Base-by-base conservation (phyloP, 306 rosid genomes). In the Senna tora region DNA sequence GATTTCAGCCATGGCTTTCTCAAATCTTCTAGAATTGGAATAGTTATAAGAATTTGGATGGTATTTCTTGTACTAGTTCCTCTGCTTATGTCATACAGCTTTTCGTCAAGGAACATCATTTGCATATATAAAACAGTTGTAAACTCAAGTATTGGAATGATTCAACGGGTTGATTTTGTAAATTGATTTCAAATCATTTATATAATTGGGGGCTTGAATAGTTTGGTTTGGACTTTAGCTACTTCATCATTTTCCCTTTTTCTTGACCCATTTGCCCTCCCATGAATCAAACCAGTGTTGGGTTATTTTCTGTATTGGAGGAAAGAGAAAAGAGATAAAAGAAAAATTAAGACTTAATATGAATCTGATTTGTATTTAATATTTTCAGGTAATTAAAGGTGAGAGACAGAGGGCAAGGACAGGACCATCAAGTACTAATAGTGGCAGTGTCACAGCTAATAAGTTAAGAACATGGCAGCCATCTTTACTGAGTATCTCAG, bases 401-500 rank as follows among this genome's bases (percentile, higher is more conserved):
- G 95, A 88, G 73, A 81, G 88, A 78, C 82, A 85, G 30, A 83
- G 85, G 77, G 64, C 85, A 62, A 85, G 84, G 78, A 82, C 89
- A 75, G 7, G 77, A 59, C 50, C 79, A 64, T 43, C 87, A 65
- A 68, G 56, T 56, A 41, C 46, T 41, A 41, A 41, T 8, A 84
- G 9, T 65, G 67, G 42, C 54, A 71, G 80, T 69, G 73, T 75
- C 53, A 77, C 84, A 72, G 83, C 89, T 36, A 36, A 36, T 50
- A 87, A 84, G 85, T 74, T 84, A 87, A 88, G 87, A 87, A 83
- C 87, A 77, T 88, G 97, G 97, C 97, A 91, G 73, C 97, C 97
- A 28, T 85, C 95, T 43, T 77, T 91, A 68, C 81, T 83, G 50
- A 91, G 97, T 72, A 91, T 91, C 83, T 86, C 95, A 54, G 97